Evolutionary conservation across 192 early-diverging fungal species (phyloP).

Genomic region (Blastocladiella britannica): DNA sequence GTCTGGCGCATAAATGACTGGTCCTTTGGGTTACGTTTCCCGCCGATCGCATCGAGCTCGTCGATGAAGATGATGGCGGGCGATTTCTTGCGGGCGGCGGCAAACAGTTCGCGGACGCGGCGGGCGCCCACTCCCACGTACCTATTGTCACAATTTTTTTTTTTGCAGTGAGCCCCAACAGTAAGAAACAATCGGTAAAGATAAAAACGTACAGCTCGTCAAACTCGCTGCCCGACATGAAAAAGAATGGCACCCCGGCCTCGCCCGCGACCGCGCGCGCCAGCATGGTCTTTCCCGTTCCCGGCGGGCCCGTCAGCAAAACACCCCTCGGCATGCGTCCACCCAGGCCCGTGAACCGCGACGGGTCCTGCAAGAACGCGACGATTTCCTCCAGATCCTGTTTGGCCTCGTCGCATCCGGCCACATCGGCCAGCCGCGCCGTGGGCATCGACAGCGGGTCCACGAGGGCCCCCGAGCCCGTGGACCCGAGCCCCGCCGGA

Average conservation of each 20-base stretch:
- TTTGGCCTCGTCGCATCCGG: constrained; percentile 96
- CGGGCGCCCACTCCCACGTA: constrained; percentile 14
- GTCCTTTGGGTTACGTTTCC: constrained; percentile 77
- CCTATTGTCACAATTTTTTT: too few relatives aligned
- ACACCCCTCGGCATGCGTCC: constrained; percentile 90
- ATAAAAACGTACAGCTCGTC: constrained; percentile 98
- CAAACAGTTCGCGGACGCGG: constrained; percentile 64
- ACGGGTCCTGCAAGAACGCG: constrained; percentile 79
- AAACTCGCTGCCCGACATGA: constrained; percentile 96
- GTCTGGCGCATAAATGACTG: constrained; percentile 96
- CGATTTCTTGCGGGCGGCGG: constrained; percentile 50
- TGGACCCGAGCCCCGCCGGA: background rate
- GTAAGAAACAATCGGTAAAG: too few relatives aligned
- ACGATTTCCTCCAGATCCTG: constrained; percentile 92
- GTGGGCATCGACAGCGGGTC: constrained; percentile 32
- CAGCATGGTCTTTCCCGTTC: constrained; percentile 93
- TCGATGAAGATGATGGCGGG: constrained; percentile 96
- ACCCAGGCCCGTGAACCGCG: constrained; percentile 75
- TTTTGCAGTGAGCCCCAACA: too few relatives aligned
- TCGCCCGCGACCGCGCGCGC: constrained; percentile 95
- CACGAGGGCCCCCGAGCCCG: background rate
- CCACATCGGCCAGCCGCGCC: constrained; percentile 81
- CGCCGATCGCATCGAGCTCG: constrained; percentile 95
- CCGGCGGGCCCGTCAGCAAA: constrained; percentile 71
- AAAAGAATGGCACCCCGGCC: constrained; percentile 94